phyloP scores from a whole-genome alignment of 768 basidiomycete genomes.

The Tylopilus sp. region DNA sequence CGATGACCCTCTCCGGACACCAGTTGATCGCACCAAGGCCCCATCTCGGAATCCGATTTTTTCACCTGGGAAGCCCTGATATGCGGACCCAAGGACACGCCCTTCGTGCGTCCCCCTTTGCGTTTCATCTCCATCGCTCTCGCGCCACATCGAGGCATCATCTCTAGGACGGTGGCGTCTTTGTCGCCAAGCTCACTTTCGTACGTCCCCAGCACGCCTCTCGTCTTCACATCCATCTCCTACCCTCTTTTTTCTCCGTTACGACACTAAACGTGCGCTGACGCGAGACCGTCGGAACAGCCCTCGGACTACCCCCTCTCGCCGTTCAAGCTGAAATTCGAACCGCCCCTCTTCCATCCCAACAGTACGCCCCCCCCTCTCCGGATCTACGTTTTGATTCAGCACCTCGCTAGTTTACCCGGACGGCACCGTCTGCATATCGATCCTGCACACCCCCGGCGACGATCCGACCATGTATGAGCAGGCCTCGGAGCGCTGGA shows the following conservation, averaged over 20 bases:
- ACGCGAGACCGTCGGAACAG: slow-evolving; percentile 22
- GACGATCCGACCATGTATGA: slow-evolving; percentile 94
- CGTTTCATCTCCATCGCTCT: not conserved
- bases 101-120: slow-evolving; percentile 62
- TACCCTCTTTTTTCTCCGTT: not conserved
- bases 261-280: not conserved
- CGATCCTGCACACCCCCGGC: slow-evolving; percentile 92
- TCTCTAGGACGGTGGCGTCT: slow-evolving; percentile 87
- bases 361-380: slow-evolving; percentile 66
- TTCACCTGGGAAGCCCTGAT: slow-evolving; percentile 97
- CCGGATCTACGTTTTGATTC: not conserved
- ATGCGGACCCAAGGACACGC: slow-evolving; percentile 90
- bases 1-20: too few relatives aligned
- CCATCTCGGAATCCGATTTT: slow-evolving; percentile 89
- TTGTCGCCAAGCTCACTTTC: slow-evolving; percentile 88
- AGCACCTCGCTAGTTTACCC: slow-evolving; percentile 72
- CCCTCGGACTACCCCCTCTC: slow-evolving; percentile 94
- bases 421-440: slow-evolving; percentile 97
- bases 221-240: not conserved
- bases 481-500: slow-evolving; percentile 94
- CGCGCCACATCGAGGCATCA: not conserved
- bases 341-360: slow-evolving; percentile 95
- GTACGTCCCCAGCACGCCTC: slow-evolving; percentile 37
- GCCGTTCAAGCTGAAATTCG: slow-evolving; percentile 99
- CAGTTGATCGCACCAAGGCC: slow-evolving; percentile 65